Evolutionary conservation across 805 yeast species (phyloP).

Genomic region (Starmerella roubikii): DNA sequence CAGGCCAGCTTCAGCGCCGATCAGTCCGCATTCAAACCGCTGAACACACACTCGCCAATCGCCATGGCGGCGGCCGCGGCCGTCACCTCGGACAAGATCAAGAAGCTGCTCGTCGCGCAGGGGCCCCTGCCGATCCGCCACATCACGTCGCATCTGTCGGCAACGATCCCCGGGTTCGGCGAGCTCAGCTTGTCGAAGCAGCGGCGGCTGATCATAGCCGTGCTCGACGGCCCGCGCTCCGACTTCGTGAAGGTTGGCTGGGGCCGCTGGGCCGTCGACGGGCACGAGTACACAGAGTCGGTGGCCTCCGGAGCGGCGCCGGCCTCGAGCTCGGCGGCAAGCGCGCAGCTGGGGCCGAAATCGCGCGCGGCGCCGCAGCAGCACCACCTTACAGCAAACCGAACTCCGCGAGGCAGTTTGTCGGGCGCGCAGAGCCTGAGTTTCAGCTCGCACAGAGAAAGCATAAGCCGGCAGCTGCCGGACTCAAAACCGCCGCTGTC

Average conservation of each 20-base stretch:
- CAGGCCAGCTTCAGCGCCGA: slow-evolving; percentile 11
- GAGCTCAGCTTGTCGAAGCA: slow-evolving; percentile 74
- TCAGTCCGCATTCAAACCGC: slow-evolving; percentile 18
- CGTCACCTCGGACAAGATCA: slow-evolving; percentile 68
- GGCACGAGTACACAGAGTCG: slow-evolving; percentile 56
- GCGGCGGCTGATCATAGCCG: slow-evolving; percentile 78
- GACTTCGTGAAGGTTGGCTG: slow-evolving; percentile 86
- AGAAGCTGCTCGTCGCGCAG: slow-evolving; percentile 49
- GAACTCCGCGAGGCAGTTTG: too few species aligned
- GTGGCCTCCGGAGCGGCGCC: slow-evolving; percentile 1
- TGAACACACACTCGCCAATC: slow-evolving; percentile 63
- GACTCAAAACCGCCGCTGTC: slow-evolving; percentile 25
- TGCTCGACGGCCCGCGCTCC: slow-evolving; percentile 59
- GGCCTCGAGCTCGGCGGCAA: not conserved
- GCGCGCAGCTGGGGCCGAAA: too few species aligned
- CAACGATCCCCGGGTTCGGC: slow-evolving; percentile 68
- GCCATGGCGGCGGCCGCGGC: slow-evolving; percentile 78
- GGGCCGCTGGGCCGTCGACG: slow-evolving; percentile 91
- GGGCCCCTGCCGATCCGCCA: slow-evolving; percentile 89
- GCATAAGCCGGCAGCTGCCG: slow-evolving; percentile 20
- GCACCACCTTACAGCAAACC: not conserved
- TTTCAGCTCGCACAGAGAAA: slow-evolving; percentile 11
- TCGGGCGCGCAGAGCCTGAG: not conserved
- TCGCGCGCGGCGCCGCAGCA: not conserved
- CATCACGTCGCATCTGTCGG: slow-evolving; percentile 63